A percentile compares a stretch with the other conserved stretches of the same genome.
Evolutionary conservation across 2,329 filamentous ascomycete species (phyloP).

Genomic region (Fusarium sp.): DNA sequence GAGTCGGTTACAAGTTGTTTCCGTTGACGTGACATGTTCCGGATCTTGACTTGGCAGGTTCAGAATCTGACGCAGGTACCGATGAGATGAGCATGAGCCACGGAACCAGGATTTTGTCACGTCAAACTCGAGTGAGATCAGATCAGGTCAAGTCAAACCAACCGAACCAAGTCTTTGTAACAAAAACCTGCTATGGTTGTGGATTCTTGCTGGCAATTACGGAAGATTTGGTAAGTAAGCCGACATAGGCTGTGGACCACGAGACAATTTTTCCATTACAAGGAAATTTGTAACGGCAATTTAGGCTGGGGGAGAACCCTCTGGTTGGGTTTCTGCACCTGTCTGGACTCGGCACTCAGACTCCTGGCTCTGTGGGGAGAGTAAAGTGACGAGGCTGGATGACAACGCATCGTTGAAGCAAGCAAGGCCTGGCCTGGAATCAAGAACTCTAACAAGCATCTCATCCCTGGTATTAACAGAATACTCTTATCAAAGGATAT

Average conservation of each 20-base stretch:
- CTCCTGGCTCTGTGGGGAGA: constrained; percentile 10
- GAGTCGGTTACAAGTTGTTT: constrained; percentile 23
- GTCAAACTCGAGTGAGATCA: neutral
- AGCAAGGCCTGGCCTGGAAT: constrained; percentile 20
- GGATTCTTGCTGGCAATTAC: constrained; percentile 5
- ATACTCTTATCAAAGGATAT: constrained; percentile 11
- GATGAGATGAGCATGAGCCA: constrained; percentile 5
- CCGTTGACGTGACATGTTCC: constrained; percentile 24
- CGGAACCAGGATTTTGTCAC: neutral
- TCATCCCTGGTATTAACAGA: constrained; percentile 18
- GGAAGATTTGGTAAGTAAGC: constrained; percentile 9
- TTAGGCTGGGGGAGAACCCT: neutral
- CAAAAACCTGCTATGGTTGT: neutral
- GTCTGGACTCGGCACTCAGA: neutral
- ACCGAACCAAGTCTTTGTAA: neutral
- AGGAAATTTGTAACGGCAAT: constrained; percentile 8
- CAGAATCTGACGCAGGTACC: constrained; percentile 34
- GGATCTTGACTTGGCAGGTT: constrained; percentile 16
- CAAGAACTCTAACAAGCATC: constrained; percentile 18
- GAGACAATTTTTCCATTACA: constrained; percentile 1
- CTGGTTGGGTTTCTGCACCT: constrained; percentile 1
- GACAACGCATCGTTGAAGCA: constrained; percentile 31
- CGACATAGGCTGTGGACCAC: constrained; percentile 14
- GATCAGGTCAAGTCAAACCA: neutral
- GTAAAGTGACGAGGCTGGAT: constrained; percentile 24